Percentiles rank a stretch among this genome's conserved stretches.
These are phyloP conservation scores for Parietichytrium sp. DNA, from an alignment of 108 stramenopile species.

Conservation along the genomic window DNA sequence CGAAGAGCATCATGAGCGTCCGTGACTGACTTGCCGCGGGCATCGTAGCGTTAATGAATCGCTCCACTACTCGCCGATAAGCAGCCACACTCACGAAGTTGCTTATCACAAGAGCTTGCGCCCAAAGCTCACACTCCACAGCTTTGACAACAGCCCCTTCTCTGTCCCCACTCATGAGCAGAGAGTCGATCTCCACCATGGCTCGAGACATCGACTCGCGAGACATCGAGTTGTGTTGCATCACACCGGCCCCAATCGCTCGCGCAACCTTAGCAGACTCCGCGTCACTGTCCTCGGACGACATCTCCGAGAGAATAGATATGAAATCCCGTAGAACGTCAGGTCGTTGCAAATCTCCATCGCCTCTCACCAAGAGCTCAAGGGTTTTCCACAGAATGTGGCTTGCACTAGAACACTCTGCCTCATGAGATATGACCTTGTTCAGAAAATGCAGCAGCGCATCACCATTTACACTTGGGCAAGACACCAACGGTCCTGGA, in stretches of 20 bases:
- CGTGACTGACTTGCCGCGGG: neutral
- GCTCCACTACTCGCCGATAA: slow-evolving; percentile 4
- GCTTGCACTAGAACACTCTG: neutral
- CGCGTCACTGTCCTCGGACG: neutral
- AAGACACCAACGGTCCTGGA: neutral
- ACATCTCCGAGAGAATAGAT: neutral
- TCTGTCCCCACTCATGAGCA: neutral
- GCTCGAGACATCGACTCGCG: neutral
- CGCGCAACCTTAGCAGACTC: neutral
- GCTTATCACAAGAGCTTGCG: slow-evolving; percentile 22
- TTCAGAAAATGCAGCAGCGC: no score
- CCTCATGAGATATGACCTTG: neutral
- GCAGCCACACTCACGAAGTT: slow-evolving; percentile 34
- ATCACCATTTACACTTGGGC: neutral
- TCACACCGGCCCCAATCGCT: neutral
- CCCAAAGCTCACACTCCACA: slow-evolving; percentile 20
- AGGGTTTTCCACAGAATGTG: neutral
- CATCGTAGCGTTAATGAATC: slow-evolving; percentile 20
- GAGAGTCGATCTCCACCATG: neutral
- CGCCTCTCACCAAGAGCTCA: neutral
- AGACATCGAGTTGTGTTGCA: neutral
- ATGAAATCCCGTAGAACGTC: neutral
- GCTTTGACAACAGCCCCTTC: slow-evolving; percentile 20
- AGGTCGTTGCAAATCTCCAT: neutral
- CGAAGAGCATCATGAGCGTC: neutral